phyloP scores from a whole-genome alignment of 345 rosid species.

The Eucalyptus cloeziana region DNA sequence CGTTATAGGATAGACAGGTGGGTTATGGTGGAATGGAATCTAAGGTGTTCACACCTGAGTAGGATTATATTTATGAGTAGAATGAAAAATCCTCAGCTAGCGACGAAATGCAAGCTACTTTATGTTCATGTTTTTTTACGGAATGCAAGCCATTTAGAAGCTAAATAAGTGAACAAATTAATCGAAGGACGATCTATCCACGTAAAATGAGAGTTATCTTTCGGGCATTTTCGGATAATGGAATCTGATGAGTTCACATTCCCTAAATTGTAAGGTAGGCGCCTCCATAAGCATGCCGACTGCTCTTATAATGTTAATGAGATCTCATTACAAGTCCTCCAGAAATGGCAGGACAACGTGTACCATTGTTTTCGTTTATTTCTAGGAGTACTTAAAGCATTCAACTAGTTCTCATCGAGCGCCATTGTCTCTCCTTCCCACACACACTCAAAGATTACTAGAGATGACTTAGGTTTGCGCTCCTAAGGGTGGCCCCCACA shows the following conservation, averaged over 20 bases:
- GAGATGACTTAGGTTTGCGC: neutral
- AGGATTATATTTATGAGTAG: neutral
- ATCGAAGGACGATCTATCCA: neutral
- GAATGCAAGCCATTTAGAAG: neutral
- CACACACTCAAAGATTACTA: neutral
- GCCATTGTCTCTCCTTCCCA: neutral
- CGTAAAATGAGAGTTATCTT: neutral
- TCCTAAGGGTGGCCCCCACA: neutral
- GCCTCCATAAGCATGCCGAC: neutral
- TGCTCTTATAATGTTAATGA: neutral
- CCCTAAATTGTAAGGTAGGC: neutral
- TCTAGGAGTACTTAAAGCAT: neutral
- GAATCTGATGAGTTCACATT: neutral
- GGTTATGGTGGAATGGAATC: neutral
- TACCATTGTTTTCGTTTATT: neutral
- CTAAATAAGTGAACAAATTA: neutral
- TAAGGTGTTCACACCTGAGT: neutral
- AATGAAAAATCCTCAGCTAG: neutral
- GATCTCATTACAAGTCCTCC: neutral
- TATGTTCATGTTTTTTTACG: neutral
- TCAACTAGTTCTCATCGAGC: neutral
- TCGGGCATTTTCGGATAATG: neutral
- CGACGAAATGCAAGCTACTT: neutral
- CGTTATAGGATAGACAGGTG: neutral
- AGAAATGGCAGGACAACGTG: neutral